phyloP scores from a whole-genome alignment of 2,329 filamentous ascomycete species.

The Sphaerulina musiva region DNA sequence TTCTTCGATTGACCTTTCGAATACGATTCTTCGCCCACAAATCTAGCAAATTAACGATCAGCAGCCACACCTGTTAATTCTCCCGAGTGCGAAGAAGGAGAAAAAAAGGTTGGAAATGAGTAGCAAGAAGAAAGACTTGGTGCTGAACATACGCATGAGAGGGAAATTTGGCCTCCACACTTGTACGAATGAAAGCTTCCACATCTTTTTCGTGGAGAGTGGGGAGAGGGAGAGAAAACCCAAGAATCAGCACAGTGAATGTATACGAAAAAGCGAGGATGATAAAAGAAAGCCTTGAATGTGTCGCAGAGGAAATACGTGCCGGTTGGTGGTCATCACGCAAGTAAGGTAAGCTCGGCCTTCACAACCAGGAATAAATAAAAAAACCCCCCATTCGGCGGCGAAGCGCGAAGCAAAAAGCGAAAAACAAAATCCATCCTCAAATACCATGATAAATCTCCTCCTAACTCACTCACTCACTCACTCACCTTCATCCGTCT shows the following conservation, averaged over 20 bases:
- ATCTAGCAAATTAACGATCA: conserved; percentile 42
- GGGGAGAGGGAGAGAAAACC: neutral
- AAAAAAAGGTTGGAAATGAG: too few species aligned
- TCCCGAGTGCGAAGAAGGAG: too few species aligned
- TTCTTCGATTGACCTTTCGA: conserved; percentile 59
- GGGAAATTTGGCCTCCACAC: conserved; percentile 53
- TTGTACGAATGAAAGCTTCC: conserved; percentile 55
- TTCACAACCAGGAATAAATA: too few species aligned
- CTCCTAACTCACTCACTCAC: too few species aligned
- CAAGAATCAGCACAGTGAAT: neutral
- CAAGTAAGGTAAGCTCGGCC: neutral
- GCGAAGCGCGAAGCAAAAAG: too few species aligned
- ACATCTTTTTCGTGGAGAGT: conserved; percentile 48
- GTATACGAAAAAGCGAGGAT: neutral
- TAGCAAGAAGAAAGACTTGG: neutral
- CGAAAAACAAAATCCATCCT: too few species aligned
- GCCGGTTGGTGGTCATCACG: neutral
- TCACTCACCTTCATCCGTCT: conserved; percentile 63
- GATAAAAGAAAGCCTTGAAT: too few species aligned
- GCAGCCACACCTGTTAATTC: neutral
- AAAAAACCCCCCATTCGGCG: neutral
- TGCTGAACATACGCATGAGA: conserved; percentile 53
- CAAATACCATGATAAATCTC: too few species aligned
- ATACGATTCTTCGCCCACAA: conserved; percentile 72
- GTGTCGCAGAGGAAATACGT: too few species aligned